Conservation (phyloP, 805 yeast species). For the Hanseniaspora osmophila region DNA sequence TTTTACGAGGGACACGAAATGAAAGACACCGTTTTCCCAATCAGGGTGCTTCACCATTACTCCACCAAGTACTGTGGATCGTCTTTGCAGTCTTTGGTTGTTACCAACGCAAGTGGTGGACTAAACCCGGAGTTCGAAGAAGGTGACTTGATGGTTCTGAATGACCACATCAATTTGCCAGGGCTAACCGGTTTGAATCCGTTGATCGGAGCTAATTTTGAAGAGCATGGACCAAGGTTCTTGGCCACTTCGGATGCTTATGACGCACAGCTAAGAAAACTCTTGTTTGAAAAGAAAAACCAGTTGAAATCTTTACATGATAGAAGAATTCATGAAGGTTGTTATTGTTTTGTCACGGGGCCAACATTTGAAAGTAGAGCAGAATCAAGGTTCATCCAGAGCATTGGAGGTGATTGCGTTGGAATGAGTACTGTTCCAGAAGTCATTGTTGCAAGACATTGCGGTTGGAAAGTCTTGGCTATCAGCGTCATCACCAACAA, state of each 20-base stretch:
- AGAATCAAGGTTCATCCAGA: constrained; percentile 62
- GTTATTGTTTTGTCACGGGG: constrained; percentile 74
- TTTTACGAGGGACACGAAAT: constrained; percentile 86
- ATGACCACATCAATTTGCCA: constrained; percentile 82
- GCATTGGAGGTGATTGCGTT: constrained; percentile 81
- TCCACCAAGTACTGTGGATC: constrained; percentile 33
- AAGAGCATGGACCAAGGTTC: constrained; percentile 72
- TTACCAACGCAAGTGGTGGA: constrained; percentile 97
- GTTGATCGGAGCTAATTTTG: constrained; percentile 73
- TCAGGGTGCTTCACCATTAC: constrained; percentile 49
- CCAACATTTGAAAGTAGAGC: constrained; percentile 92
- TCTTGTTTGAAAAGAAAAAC: constrained; percentile 41
- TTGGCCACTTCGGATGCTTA: constrained; percentile 83
- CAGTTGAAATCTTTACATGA: constrained; percentile 18
- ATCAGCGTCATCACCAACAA: constrained; percentile 76
- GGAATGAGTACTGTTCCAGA: constrained; percentile 99
- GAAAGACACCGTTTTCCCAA: constrained; percentile 70
- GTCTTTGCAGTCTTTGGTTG: constrained; percentile 36
- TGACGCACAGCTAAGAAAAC: constrained; percentile 53
- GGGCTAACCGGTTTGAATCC: constrained; percentile 86
- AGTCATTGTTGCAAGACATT: constrained; percentile 82
- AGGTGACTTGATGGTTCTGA: constrained; percentile 83
- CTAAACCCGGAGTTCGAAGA: constrained; percentile 49
- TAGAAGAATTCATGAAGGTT: constrained; percentile 73
- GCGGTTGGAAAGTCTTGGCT: constrained; percentile 71